A percentile compares a stretch with the other conserved stretches of the same genome.
phyloP scores from a whole-genome alignment of 306 rosid species.

The Gastrolobium villosum region DNA sequence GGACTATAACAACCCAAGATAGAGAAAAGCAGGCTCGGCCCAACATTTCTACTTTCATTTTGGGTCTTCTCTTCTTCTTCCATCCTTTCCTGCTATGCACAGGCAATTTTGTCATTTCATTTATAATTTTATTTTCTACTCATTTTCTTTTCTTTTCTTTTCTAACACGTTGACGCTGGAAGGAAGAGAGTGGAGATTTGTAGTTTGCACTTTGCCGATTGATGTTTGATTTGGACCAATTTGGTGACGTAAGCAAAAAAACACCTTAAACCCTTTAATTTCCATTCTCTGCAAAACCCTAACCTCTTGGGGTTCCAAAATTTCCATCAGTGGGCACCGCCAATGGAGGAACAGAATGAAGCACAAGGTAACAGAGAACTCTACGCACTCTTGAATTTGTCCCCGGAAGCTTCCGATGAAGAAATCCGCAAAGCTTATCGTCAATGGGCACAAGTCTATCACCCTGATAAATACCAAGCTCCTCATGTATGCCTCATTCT shows the following conservation, averaged over 20 bases:
- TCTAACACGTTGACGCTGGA: not conserved
- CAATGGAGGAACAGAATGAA: conserved; percentile 66
- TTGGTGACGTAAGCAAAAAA: conserved; percentile 47
- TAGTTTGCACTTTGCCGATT: not conserved
- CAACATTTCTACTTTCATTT: too few species aligned
- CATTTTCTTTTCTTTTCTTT: conserved; percentile 6
- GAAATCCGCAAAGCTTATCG: conserved; percentile 97
- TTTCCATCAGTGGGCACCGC: conserved; percentile 7
- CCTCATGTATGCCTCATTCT: conserved; percentile 64
- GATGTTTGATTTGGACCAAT: conserved; percentile 26
- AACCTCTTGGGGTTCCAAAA: conserved; percentile 3
- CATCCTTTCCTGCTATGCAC: not conserved
- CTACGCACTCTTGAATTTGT: conserved; percentile 83
- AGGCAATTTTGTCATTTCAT: not conserved
- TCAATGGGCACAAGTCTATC: conserved; percentile 97
- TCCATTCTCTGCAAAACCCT: conserved; percentile 63
- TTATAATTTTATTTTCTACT: not conserved
- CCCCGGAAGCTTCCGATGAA: conserved; percentile 96
- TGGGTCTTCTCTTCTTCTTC: too few species aligned
- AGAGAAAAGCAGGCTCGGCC: too few species aligned
- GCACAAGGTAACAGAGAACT: conserved; percentile 77
- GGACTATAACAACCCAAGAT: too few species aligned
- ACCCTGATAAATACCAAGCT: conserved; percentile 93
- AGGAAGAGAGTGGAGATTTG: not conserved
- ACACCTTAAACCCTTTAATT: conserved; percentile 48